Conservation (phyloP, 352 stramenopile genomes). For the Bremia lactucae region DNA sequence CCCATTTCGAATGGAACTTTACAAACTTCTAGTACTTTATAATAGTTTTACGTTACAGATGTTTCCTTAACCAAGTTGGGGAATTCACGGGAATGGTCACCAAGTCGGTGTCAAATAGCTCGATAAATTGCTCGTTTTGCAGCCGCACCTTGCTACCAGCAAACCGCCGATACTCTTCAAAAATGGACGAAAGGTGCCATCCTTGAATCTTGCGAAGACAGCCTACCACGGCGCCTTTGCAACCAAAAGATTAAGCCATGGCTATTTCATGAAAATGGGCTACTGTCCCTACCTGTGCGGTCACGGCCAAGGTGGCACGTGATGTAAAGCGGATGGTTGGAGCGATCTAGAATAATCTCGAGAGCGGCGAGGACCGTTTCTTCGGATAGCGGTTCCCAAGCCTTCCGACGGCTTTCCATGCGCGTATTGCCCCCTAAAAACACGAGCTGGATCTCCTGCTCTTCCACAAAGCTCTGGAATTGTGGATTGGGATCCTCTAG, state of each 20-base stretch:
- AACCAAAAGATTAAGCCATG: conserved; percentile 1
- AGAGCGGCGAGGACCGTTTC: conserved; percentile 87
- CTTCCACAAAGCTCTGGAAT: conserved; percentile 85
- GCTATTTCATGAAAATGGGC: background rate
- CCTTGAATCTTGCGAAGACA: conserved; percentile 89
- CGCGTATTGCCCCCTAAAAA: conserved; percentile 82
- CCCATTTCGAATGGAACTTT: too few relatives aligned
- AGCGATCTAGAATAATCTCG: conserved; percentile 81
- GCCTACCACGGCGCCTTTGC: conserved; percentile 70
- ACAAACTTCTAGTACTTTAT: too few relatives aligned
- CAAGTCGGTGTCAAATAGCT: conserved; percentile 90
- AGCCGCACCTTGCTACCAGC: conserved; percentile 84
- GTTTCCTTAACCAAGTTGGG: conserved; percentile 62
- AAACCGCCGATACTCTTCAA: conserved; percentile 89
- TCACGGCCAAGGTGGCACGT: conserved; percentile 86
- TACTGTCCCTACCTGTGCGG: conserved; percentile 49
- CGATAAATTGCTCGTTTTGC: conserved; percentile 91
- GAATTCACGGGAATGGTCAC: conserved; percentile 75
- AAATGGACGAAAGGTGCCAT: conserved; percentile 89
- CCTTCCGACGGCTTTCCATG: conserved; percentile 81
- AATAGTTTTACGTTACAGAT: conserved; percentile 16
- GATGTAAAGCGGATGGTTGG: conserved; percentile 87
- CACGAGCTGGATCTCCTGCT: conserved; percentile 85
- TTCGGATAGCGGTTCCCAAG: conserved; percentile 77
- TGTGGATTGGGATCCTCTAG: conserved; percentile 85